Base-by-base conservation (phyloP, 78 protist genomes). In the Tieghemostelium lacteum region DNA sequence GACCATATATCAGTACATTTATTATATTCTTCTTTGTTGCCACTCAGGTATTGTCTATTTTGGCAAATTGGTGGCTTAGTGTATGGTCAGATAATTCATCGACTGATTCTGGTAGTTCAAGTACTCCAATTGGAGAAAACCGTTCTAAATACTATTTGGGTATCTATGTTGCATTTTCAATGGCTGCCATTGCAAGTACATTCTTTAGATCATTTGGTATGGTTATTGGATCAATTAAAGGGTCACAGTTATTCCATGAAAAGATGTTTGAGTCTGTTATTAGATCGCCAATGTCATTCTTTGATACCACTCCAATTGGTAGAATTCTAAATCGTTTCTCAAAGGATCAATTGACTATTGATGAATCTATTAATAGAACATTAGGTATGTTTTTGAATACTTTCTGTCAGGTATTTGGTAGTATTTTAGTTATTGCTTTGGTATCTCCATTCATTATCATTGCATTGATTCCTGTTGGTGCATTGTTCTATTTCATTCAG, bases 271-370 rank as follows among this genome's bases (percentile, higher is more conserved):
- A 75, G 16, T 31, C 73, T 33, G 95, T 97, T 19, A 45, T 97
- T 58, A 87, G 92, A 54, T 92, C 97, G n/a, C 99, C 99, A 62
- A 95, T 96, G 96, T 39, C 86, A n/a, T 98, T 97, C 93, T 97
- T 97, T 71, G 99, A 97, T 78, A 86, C 96, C 2, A 97, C 98
- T 4, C 99, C 99, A 8, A 58, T 91, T 8, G 99, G 99, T 20
- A 87, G 98, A 14, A 94, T 98, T 54, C 58, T 98, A 37, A 97
- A 97, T 76, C 95, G 98, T 80, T 98, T 98, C 95, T 49, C 96
- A 24, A 80, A 85, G 76, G 99, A 98, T 85, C 36, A 92, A 40
- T 45, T 88, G 28, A 24, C 37, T 16, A 60, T 97, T n/a, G 99
- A 98, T 85, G 88, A 93, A 34, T 57, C 78, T 1, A 64, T 93